These are phyloP conservation scores for Coemansia sp. DNA, from an alignment of 192 early-diverging fungal genomes.

Conservation along the genomic window DNA sequence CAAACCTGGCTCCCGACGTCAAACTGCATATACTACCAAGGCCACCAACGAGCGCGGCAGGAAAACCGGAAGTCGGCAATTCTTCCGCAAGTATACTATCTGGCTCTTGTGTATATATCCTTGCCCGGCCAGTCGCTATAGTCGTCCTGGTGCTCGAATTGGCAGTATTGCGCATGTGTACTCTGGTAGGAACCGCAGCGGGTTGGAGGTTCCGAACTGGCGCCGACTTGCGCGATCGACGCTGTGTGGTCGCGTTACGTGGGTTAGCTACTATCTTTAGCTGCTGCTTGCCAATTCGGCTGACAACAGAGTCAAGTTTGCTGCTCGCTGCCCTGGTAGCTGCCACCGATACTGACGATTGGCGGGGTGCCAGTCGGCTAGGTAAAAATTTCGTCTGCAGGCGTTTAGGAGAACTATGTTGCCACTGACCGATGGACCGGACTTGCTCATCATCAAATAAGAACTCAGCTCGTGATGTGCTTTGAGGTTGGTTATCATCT, in stretches of 20 bases:
- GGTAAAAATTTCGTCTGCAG: constrained; percentile 38
- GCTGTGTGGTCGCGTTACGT: background rate
- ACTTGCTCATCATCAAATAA: constrained; percentile 42
- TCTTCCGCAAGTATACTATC: background rate
- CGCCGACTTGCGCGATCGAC: constrained; percentile 9
- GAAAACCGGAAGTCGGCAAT: background rate
- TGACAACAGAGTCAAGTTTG: constrained; percentile 22
- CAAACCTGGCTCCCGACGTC: constrained; percentile 39
- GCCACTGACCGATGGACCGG: background rate
- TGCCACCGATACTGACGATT: background rate
- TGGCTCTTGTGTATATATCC: background rate
- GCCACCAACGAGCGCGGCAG: background rate
- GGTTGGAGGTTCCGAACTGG: constrained; percentile 10
- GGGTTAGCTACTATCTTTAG: background rate
- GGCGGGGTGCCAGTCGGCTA: background rate
- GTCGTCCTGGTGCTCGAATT: too few species aligned
- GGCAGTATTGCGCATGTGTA: background rate
- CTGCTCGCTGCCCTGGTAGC: background rate
- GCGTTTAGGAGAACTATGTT: background rate
- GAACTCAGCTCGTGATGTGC: constrained; percentile 21
- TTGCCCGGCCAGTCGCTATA: background rate
- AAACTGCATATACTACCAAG: constrained; percentile 5
- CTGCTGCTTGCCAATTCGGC: constrained; percentile 14
- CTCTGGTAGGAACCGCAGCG: constrained; percentile 22
- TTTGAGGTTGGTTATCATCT: background rate